Percentiles rank a stretch among this genome's conserved stretches.
These are phyloP conservation scores for Lichtheimia ramosa DNA, from an alignment of 371 early-diverging fungal genomes.

Conservation along the genomic window DNA sequence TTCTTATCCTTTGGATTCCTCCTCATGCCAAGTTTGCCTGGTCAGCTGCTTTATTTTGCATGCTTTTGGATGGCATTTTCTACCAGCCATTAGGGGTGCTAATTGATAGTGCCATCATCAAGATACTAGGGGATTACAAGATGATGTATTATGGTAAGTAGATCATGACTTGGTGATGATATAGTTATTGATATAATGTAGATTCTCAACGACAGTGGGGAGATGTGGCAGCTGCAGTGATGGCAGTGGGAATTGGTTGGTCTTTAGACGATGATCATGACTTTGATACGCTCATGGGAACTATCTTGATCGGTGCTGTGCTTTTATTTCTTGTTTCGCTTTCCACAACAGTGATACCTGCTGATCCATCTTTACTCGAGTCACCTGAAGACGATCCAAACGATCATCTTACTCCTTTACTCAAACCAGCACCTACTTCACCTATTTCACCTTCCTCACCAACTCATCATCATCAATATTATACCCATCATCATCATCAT, in stretches of 20 bases:
- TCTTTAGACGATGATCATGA: conserved; percentile 45
- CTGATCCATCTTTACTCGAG: conserved; percentile 25
- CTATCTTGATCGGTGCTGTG: conserved; percentile 32
- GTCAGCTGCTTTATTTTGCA: conserved; percentile 29
- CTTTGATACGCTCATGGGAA: conserved; percentile 45
- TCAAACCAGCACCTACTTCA: conserved; percentile 11
- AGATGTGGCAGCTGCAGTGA: conserved; percentile 24
- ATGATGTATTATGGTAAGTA: conserved; percentile 18
- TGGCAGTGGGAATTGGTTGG: conserved; percentile 33
- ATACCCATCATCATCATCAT: not conserved
- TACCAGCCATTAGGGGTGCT: conserved; percentile 21
- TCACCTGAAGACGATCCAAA: conserved; percentile 7
- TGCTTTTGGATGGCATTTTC: conserved; percentile 32
- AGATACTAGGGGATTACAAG: conserved; percentile 25
- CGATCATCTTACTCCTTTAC: conserved; percentile 10
- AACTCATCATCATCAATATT: not conserved
- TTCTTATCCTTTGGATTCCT: conserved; percentile 33
- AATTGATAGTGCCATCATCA: conserved; percentile 26
- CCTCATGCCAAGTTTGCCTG: conserved; percentile 27
- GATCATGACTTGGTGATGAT: not conserved
- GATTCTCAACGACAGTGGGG: conserved; percentile 35
- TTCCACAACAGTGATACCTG: conserved; percentile 37
- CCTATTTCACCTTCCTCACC: conserved; percentile 7
- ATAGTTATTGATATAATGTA: conserved; percentile 4
- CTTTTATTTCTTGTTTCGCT: conserved; percentile 34